These are phyloP conservation scores for Lotmaria passim DNA, from an alignment of 208 protist species.

Conservation along the genomic window DNA sequence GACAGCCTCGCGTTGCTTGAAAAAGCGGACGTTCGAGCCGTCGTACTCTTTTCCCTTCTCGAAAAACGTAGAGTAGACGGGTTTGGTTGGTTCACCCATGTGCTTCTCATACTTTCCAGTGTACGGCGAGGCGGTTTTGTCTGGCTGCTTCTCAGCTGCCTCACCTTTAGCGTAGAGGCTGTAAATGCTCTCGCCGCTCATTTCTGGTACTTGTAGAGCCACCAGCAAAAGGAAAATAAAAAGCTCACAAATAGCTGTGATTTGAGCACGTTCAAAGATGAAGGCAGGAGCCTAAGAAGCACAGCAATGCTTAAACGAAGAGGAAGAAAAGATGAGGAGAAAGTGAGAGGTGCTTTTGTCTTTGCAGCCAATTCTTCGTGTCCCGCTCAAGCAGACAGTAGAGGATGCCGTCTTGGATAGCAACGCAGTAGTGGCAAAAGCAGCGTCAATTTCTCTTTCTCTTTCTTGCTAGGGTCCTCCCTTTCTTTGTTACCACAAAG, in stretches of 20 bases:
- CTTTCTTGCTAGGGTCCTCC: no score
- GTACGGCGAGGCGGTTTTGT: slow-evolving; percentile 39
- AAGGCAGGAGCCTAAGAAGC: neutral
- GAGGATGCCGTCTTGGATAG: no score
- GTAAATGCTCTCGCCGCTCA: slow-evolving; percentile 78
- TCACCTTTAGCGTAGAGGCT: slow-evolving; percentile 41
- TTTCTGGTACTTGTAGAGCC: slow-evolving; percentile 16
- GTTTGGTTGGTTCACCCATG: slow-evolving; percentile 67
- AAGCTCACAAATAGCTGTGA: neutral
- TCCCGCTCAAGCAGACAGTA: no score
- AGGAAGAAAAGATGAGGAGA: neutral
- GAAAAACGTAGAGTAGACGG: slow-evolving; percentile 85
- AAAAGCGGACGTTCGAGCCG: slow-evolving; percentile 76
- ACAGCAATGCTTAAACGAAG: no score
- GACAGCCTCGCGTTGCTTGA: slow-evolving; percentile 80
- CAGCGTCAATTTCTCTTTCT: no score
- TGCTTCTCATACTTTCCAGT: slow-evolving; percentile 77
- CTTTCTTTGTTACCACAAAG: no score
- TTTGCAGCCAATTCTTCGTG: no score
- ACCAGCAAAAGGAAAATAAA: neutral
- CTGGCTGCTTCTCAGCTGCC: slow-evolving; percentile 24
- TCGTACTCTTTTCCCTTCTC: slow-evolving; percentile 87
- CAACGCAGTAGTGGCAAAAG: no score
- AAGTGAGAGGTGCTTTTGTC: no score
- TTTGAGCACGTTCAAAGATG: neutral